Base-by-base conservation (phyloP, 1,284 basidiomycete genomes). In the Rhodotorula sp. region DNA sequence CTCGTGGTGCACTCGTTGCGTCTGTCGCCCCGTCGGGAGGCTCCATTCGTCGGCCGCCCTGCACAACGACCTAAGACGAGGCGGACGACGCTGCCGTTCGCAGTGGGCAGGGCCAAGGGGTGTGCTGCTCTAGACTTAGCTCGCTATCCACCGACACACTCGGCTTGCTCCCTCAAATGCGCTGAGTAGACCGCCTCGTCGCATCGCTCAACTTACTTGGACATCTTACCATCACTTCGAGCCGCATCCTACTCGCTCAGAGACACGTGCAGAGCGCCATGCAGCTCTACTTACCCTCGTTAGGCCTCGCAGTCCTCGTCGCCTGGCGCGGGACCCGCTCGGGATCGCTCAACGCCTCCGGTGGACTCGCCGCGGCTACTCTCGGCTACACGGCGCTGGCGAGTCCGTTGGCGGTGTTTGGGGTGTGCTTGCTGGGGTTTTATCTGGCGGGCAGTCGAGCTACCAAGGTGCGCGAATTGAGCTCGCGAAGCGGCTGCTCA, bases 351-450 rank as follows among this genome's bases (percentile, higher is more conserved):
- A 80, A 79, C 1, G 54, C 54, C 2, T 80, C 79, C 2, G 90
- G 90, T n/a, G 90, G 91, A 0, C 73, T 86, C 2, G 86, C 89
- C 0, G 93, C 92, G 0, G 89, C 90, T 76, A 62, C 87, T 8
- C 86, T 92, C 13, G 93, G 92, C 13, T 86, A 86, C 77, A 74
- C 84, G 10, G 86, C 87, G 78, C 83, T 76, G 55, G 71, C 91
- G 78, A 85, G 86, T 20, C 86, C 84, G 13, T 81, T 88, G 29
- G 83, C 84, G 59, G 83, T 85, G 0, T 91, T 94, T 77, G 91
- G 90, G 17, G 81, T 87, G 10, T 84, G 87, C 0, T 83, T 95
- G 75, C 86, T 94, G 66, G 85, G 86, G 0, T 92, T 96, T 81
- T 94, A 78, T 73, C 53, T 76, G 39, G 60, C 47, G 3, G 64